phyloP scores from a whole-genome alignment of 1,284 basidiomycete genomes.

The Puccinia hordei region DNA sequence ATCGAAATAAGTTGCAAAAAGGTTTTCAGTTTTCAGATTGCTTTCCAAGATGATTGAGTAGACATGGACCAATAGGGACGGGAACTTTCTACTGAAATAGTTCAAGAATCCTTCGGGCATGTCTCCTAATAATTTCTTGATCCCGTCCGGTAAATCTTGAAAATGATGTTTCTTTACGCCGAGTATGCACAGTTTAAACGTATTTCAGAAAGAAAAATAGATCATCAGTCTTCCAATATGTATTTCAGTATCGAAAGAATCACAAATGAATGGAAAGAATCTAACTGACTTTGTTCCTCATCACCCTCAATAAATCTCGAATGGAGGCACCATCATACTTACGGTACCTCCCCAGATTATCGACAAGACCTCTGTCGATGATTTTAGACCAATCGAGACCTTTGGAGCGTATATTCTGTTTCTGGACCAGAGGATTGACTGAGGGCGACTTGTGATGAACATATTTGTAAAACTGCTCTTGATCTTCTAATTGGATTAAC shows the following conservation, averaged over 20 bases:
- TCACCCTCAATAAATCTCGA: constrained; percentile 84
- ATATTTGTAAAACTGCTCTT: constrained; percentile 51
- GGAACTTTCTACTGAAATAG: constrained; percentile 92
- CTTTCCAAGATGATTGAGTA: constrained; percentile 69
- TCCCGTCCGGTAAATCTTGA: constrained; percentile 86
- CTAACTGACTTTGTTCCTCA: constrained; percentile 83
- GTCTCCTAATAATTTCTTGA: constrained; percentile 80
- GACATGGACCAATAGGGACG: constrained; percentile 86
- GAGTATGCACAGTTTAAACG: constrained; percentile 25
- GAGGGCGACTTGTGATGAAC: background rate
- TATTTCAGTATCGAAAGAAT: background rate
- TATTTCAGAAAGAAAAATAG: background rate
- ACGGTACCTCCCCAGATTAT: constrained; percentile 92
- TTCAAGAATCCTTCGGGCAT: constrained; percentile 88
- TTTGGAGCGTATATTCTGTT: background rate
- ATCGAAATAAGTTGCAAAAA: constrained; percentile 23
- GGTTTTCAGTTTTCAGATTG: constrained; percentile 22
- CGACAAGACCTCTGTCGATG: constrained; percentile 83
- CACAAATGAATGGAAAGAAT: background rate
- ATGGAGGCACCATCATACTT: constrained; percentile 90
- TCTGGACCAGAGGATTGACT: background rate
- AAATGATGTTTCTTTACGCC: constrained; percentile 87
- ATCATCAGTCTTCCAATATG: background rate
- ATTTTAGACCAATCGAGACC: constrained; percentile 76
- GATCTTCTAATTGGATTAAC: constrained; percentile 73